A percentile compares a stretch with the other conserved stretches of the same genome.
Evolutionary conservation across 257 asterid genomes (phyloP).

Genomic region (Gentiana macrophylla): DNA sequence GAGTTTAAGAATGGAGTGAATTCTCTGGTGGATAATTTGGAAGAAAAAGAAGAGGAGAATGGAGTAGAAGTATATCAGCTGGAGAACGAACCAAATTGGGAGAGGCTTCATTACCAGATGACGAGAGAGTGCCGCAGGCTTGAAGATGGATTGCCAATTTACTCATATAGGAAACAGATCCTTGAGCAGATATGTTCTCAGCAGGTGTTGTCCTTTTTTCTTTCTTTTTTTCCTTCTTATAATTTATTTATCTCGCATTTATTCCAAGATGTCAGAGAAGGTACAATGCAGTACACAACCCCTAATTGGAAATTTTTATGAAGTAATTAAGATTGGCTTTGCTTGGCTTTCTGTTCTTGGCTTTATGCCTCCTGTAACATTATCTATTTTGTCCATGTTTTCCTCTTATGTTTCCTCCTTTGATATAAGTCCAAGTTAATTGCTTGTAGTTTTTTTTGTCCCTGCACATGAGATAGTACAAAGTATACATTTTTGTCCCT

Average conservation of each 20-base stretch:
- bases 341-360: no score
- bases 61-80: constrained; percentile 24
- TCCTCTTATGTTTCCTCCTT: no score
- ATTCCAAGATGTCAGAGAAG: no score
- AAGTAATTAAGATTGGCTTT: no score
- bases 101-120: constrained; percentile 41
- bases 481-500: no score
- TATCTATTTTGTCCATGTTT: no score
- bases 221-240: background rate
- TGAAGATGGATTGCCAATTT: constrained; percentile 81
- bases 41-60: constrained; percentile 6
- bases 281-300: no score
- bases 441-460: no score
- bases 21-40: constrained; percentile 19
- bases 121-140: constrained; percentile 77
- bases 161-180: constrained; percentile 41
- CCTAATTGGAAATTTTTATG: no score
- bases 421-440: no score
- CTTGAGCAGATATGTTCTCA: constrained; percentile 39
- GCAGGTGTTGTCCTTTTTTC: constrained; percentile 36
- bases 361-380: no score
- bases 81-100: constrained; percentile 44
- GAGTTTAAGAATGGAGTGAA: constrained; percentile 52
- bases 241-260: background rate
- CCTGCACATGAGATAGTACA: no score